Evolutionary conservation across 148 eudicot genomes (phyloP).

Genomic region (Camellia japonica): DNA sequence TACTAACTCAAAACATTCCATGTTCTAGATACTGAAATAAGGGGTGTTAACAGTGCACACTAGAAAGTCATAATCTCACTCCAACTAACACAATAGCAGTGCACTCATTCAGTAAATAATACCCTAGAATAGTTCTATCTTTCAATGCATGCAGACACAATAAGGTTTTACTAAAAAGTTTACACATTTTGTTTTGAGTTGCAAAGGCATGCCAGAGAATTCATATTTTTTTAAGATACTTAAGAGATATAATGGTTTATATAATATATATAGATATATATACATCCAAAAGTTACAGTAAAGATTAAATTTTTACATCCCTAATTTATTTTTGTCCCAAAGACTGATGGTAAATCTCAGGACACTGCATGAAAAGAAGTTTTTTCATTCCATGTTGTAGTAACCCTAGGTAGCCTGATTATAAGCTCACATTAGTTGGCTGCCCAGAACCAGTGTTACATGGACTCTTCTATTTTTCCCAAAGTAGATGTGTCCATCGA

Average conservation of each 20-base stretch:
- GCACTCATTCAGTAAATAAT: not conserved
- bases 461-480: too few relatives aligned
- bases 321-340: not conserved
- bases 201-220: not conserved
- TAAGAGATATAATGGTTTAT: too few relatives aligned
- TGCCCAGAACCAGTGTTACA: not conserved
- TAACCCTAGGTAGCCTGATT: too few relatives aligned
- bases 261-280: too few relatives aligned
- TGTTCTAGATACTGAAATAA: not conserved
- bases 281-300: too few relatives aligned
- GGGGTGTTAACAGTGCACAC: not conserved
- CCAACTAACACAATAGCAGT: not conserved
- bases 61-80: slow-evolving; percentile 5
- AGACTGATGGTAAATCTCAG: not conserved
- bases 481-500: too few relatives aligned
- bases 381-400: not conserved
- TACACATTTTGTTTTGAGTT: not conserved
- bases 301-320: not conserved
- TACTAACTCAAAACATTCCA: not conserved
- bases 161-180: not conserved
- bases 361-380: not conserved
- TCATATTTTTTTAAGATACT: not conserved
- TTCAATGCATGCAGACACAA: not conserved
- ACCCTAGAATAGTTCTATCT: not conserved
- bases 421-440: not conserved